phyloP scores from a whole-genome alignment of 2,329 filamentous ascomycete genomes.

The Chaetomiaceae sp. region DNA sequence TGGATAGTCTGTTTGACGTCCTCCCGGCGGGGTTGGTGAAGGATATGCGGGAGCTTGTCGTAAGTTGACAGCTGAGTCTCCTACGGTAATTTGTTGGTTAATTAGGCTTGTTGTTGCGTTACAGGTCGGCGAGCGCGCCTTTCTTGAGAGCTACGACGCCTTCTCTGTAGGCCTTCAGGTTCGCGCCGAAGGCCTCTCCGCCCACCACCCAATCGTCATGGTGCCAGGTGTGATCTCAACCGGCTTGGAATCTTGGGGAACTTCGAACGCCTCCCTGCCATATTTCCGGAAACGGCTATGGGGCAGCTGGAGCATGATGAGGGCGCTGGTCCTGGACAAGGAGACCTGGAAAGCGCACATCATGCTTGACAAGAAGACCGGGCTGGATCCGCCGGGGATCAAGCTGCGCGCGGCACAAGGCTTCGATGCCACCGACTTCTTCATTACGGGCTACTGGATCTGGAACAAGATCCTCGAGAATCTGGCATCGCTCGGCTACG shows the following conservation, averaged over 20 bases:
- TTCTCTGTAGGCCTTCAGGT: slow-evolving; percentile 87
- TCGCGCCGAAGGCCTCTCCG: slow-evolving; percentile 70
- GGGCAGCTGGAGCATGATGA: slow-evolving; percentile 99
- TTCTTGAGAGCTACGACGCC: slow-evolving; percentile 81
- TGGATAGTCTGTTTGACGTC: slow-evolving; percentile 82
- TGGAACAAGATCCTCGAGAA: slow-evolving; percentile 99
- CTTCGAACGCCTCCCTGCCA: slow-evolving; percentile 71
- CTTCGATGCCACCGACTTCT: slow-evolving; percentile 97
- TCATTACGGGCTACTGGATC: slow-evolving; percentile 90
- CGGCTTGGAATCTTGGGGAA: slow-evolving; percentile 94
- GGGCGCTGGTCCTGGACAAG: slow-evolving; percentile 86
- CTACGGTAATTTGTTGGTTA: not conserved
- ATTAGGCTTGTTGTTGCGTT: slow-evolving; percentile 6
- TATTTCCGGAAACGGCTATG: slow-evolving; percentile 94
- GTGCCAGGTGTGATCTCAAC: slow-evolving; percentile 97
- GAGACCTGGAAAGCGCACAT: slow-evolving; percentile 92
- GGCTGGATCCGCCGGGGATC: slow-evolving; percentile 81
- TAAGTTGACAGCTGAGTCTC: slow-evolving; percentile 37
- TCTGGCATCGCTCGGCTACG: slow-evolving; percentile 89
- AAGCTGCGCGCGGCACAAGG: slow-evolving; percentile 92
- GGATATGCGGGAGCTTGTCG: slow-evolving; percentile 80
- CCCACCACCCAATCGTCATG: slow-evolving; percentile 90
- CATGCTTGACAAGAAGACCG: slow-evolving; percentile 89
- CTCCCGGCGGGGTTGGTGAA: slow-evolving; percentile 78
- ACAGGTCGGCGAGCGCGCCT: slow-evolving; percentile 76